These are phyloP conservation scores for Coelastrella sp. DNA, from an alignment of 139 green algal genomes.

Conservation along the genomic window DNA sequence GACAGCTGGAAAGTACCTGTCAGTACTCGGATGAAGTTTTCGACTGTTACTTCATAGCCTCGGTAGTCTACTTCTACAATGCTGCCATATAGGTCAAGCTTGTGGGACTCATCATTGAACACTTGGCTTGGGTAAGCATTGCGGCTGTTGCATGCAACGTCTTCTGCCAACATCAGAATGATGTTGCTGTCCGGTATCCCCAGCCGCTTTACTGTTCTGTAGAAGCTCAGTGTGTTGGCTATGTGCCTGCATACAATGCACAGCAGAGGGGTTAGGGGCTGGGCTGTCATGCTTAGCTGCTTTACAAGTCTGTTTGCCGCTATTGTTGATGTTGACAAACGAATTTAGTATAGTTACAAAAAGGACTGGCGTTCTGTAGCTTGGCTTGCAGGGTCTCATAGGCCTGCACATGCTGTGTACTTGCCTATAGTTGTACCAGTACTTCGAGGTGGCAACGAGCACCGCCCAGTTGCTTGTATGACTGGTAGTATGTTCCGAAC, in stretches of 20 bases:
- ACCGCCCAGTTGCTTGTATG: conserved; percentile 89
- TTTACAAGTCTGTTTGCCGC: not conserved
- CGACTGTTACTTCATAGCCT: conserved; percentile 90
- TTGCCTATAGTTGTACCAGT: conserved; percentile 60
- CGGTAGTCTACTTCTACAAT: conserved; percentile 94
- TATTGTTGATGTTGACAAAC: too few relatives aligned
- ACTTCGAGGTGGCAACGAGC: conserved; percentile 75
- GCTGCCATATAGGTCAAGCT: conserved; percentile 85
- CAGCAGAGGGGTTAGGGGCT: not conserved
- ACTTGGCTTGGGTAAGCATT: conserved; percentile 80
- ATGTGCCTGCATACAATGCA: conserved; percentile 93
- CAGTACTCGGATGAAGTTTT: conserved; percentile 89
- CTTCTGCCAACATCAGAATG: conserved; percentile 94
- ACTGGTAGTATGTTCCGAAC: too few relatives aligned
- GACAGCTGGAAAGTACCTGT: too few relatives aligned
- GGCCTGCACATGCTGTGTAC: conserved; percentile 82
- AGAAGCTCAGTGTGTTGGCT: conserved; percentile 83
- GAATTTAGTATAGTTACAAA: too few relatives aligned
- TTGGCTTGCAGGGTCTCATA: too few relatives aligned
- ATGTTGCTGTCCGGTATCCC: conserved; percentile 96
- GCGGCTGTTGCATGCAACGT: conserved; percentile 90
- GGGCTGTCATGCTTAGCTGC: not conserved
- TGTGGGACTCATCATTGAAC: conserved; percentile 77
- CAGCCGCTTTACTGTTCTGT: conserved; percentile 82
- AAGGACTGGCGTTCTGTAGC: too few relatives aligned